Evolutionary conservation across 2,329 filamentous ascomycete genomes (phyloP), one percentile per base, ranked within the genome.

Genomic region (Ophiocordyceps australis): DNA sequence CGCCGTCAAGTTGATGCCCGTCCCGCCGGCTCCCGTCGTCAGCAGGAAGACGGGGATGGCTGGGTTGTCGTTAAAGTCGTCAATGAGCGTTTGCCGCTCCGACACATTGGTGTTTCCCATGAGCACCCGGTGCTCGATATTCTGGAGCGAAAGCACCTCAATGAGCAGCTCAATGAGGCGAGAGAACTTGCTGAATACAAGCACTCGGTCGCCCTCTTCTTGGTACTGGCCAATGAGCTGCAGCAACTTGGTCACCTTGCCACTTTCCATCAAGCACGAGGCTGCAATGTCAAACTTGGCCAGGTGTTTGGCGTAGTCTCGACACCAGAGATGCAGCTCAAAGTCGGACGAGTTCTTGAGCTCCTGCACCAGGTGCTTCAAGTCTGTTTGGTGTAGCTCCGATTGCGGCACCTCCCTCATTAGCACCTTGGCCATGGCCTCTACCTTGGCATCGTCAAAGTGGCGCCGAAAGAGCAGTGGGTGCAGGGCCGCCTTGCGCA

Each of bases 131-230:
- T 83, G 91, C 7, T 66, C 59, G 32, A 95, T 75, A 16, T 62
- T 60, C 11, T 79, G 60, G 1, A 70, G 70, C 25, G 77, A 68
- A 8, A 98, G 61, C 0, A 91, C 81, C 38, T 80, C 72, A 35
- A 83, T 75, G 1, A 98, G 61, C 29, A 98, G 83, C 47, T 94
- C 79, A 50, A 95, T 77, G 28, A 93, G 75, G 35, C 81, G 75
- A 6, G 81, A 81, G 48, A 95, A 98, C 39, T 93, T 83, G 23
- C 78, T 91, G 54, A 98, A 98, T 14, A 98, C 71, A 3, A 98
- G 63, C 1, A 80, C 74, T 4, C 86, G 74, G 45, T 94, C 85
- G 4, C 85, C 86, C 27, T 82, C 83, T 31, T 64, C 55, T 35
- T 74, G 74, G 50, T 82, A 94, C 10, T 62, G 52, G 9, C 61